Conservation (phyloP, 371 early-diverging fungal species). For the Parasitella parasitica region DNA sequence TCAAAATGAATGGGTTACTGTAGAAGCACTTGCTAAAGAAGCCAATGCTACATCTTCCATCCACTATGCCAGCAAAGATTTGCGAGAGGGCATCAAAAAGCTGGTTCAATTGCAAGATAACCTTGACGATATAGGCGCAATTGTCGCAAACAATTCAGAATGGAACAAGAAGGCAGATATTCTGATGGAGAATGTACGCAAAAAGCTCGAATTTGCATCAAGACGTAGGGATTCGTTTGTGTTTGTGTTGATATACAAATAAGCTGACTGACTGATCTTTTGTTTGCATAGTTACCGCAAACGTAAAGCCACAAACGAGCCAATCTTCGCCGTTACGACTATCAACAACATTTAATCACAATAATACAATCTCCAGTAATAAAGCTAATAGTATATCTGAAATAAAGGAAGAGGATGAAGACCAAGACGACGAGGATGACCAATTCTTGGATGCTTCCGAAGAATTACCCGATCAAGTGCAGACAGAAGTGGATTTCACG, state of each 20-base stretch:
- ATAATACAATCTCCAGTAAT: neutral
- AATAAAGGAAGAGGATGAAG: constrained; percentile 21
- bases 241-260: neutral
- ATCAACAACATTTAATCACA: neutral
- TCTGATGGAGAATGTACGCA: constrained; percentile 25
- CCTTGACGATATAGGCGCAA: constrained; percentile 19
- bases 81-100: constrained; percentile 27
- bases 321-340: constrained; percentile 18
- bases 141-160: constrained; percentile 12
- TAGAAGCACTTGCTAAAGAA: constrained; percentile 12
- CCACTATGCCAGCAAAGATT: constrained; percentile 9
- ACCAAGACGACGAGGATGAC: constrained; percentile 13
- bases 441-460: constrained; percentile 12
- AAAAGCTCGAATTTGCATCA: constrained; percentile 20
- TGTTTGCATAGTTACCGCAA: neutral
- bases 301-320: constrained; percentile 18
- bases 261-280: neutral
- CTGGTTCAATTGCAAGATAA: constrained; percentile 30
- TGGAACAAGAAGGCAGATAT: constrained; percentile 26
- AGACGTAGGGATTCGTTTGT: constrained; percentile 11
- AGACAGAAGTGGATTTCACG: neutral
- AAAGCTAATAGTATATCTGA: neutral
- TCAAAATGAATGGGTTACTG: constrained; percentile 18
- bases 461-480: neutral
- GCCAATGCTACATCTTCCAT: constrained; percentile 7